Percentiles rank a stretch among this genome's conserved stretches.
phyloP scores from a whole-genome alignment of 1,139 yeast genomes.

The Blastobotrys arbuscula region DNA sequence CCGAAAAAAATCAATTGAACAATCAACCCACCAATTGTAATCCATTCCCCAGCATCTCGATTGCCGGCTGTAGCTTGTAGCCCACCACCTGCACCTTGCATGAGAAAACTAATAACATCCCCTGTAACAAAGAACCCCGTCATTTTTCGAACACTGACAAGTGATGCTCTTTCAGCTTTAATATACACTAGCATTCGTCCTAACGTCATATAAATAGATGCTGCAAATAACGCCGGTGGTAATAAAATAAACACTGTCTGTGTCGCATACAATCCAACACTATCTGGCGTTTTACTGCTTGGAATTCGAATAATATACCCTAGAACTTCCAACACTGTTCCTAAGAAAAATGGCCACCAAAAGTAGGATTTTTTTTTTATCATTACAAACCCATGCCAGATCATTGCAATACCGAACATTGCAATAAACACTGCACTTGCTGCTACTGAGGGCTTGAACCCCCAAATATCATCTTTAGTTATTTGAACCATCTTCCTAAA shows the following conservation, averaged over 20 bases:
- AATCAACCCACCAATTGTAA: constrained; percentile 26
- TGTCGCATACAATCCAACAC: constrained; percentile 33
- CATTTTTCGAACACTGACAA: constrained; percentile 33
- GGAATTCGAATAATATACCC: constrained; percentile 38
- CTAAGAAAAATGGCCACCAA: constrained; percentile 23
- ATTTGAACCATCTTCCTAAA: constrained; percentile 4
- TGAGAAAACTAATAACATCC: constrained; percentile 39
- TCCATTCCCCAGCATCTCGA: constrained; percentile 22
- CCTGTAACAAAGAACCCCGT: constrained; percentile 43
- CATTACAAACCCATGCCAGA: constrained; percentile 17
- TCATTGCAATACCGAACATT: constrained; percentile 17
- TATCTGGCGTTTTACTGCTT: constrained; percentile 22
- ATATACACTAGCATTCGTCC: constrained; percentile 35
- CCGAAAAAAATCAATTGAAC: constrained; percentile 40
- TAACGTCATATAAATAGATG: constrained; percentile 43
- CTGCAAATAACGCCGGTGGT: constrained; percentile 44
- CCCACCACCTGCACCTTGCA: constrained; percentile 45
- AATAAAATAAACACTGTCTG: constrained; percentile 38
- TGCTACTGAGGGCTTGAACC: constrained; percentile 20
- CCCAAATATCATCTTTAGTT: constrained; percentile 10
- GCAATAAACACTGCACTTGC: constrained; percentile 20
- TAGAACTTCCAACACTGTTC: constrained; percentile 23
- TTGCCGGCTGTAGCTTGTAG: constrained; percentile 31
- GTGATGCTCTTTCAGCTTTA: constrained; percentile 30
- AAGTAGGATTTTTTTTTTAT: constrained; percentile 16